Percentiles rank a stretch among this genome's conserved stretches.
phyloP scores from a whole-genome alignment of 1,139 yeast genomes.

The Pichia sp. region DNA sequence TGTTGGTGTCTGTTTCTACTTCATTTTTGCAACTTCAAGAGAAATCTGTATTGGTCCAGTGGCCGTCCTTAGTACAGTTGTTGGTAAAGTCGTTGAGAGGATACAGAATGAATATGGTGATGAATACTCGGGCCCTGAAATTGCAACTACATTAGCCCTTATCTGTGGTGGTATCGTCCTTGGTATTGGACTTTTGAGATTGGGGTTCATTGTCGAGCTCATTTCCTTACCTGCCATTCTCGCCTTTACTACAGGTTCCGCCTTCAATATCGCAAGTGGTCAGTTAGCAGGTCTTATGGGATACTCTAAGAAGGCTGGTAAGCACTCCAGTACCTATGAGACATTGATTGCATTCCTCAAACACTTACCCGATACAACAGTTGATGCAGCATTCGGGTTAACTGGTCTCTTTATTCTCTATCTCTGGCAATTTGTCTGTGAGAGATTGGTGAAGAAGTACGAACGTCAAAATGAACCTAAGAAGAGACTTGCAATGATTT shows the following conservation, averaged over 20 bases:
- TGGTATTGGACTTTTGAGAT: conserved; percentile 72
- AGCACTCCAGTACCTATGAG: conserved; percentile 63
- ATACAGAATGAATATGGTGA: conserved; percentile 41
- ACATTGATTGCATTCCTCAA: conserved; percentile 70
- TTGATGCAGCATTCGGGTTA: conserved; percentile 86
- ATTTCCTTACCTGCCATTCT: conserved; percentile 88
- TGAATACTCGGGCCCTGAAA: conserved; percentile 49
- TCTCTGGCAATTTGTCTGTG: conserved; percentile 55
- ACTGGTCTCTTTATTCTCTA: conserved; percentile 63
- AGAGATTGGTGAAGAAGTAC: conserved; percentile 49
- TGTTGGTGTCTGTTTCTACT: conserved; percentile 85
- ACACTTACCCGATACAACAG: conserved; percentile 54
- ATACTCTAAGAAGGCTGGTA: conserved; percentile 53
- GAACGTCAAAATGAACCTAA: conserved; percentile 37
- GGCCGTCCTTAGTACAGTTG: conserved; percentile 89
- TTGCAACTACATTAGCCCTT: conserved; percentile 74
- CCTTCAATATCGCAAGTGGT: conserved; percentile 71
- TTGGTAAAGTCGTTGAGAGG: conserved; percentile 63
- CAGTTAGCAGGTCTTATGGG: conserved; percentile 89
- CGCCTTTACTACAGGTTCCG: conserved; percentile 95
- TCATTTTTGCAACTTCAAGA: conserved; percentile 88
- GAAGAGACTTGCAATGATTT: conserved; percentile 50
- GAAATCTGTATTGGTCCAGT: conserved; percentile 96
- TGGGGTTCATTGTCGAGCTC: conserved; percentile 82
- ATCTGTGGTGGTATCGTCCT: conserved; percentile 81